A percentile compares a stretch with the other conserved stretches of the same genome.
Conservation (phyloP, 2,329 filamentous ascomycete species). For the Remersonia thermophila region DNA sequence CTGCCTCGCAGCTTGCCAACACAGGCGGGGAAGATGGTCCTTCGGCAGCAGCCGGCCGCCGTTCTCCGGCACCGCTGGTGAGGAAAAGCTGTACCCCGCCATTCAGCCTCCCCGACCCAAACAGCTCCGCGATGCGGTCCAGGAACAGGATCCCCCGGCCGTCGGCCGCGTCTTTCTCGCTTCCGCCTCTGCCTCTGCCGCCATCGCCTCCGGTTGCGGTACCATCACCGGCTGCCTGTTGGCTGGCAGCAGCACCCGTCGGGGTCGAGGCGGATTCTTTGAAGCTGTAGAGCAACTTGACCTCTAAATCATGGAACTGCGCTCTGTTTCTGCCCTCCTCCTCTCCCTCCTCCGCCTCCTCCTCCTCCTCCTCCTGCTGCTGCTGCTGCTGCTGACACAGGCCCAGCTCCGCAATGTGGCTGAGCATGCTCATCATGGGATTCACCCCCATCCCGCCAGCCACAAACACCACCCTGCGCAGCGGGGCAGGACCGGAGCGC, state of each 20-base stretch:
- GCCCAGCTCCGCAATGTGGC: constrained; percentile 40
- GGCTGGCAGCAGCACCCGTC: too few species aligned
- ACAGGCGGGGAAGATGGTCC: constrained; percentile 2
- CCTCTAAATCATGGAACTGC: constrained; percentile 11
- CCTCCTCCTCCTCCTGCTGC: too few species aligned
- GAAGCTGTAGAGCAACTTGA: constrained; percentile 53
- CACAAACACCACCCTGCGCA: constrained; percentile 57
- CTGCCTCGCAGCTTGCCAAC: constrained; percentile 12
- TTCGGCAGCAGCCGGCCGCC: constrained; percentile 3
- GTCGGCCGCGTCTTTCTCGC: too few species aligned
- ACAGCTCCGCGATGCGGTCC: constrained; percentile 32
- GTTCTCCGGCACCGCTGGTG: constrained; percentile 23
- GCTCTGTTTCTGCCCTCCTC: too few species aligned
- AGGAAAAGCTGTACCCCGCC: constrained; percentile 36
- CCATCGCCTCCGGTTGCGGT: background rate
- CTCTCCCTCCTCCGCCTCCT: too few species aligned
- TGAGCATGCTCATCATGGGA: constrained; percentile 63
- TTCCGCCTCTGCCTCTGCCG: too few species aligned
- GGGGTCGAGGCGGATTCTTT: too few species aligned
- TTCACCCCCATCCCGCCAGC: constrained; percentile 79
- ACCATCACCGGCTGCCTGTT: background rate
- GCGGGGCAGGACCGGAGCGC: constrained; percentile 24
- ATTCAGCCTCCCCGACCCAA: constrained; percentile 24
- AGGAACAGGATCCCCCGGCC: constrained; percentile 37
- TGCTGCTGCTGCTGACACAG: too few species aligned